Evolutionary conservation across 2,329 filamentous ascomycete genomes (phyloP).

Genomic region (Epichloe baconii): DNA sequence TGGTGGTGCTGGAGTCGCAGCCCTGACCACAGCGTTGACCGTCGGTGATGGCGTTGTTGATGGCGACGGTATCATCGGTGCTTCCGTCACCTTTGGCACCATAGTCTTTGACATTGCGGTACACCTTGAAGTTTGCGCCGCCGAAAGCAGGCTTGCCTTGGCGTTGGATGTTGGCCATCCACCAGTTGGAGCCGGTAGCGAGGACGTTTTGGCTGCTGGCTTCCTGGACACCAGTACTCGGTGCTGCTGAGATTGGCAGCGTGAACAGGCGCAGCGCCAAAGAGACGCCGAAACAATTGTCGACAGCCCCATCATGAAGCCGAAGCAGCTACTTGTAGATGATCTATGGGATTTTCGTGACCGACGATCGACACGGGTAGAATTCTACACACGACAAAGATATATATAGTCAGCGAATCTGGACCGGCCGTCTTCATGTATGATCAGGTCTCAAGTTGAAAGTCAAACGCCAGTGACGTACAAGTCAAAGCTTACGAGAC

Average conservation of each 20-base stretch:
- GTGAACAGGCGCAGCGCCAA: conserved; percentile 30
- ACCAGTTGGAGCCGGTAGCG: conserved; percentile 42
- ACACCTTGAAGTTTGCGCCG: conserved; percentile 49
- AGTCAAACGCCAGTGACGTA: not conserved
- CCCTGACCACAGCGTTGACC: conserved; percentile 66
- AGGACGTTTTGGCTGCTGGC: conserved; percentile 7
- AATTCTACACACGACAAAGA: not conserved
- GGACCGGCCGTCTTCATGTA: not conserved
- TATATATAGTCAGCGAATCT: not conserved
- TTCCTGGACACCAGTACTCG: conserved; percentile 8
- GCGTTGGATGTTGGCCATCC: conserved; percentile 56
- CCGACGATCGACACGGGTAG: not conserved
- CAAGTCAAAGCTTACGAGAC: not conserved
- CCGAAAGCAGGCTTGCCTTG: conserved; percentile 54
- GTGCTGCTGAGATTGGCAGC: conserved; percentile 20
- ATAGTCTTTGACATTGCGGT: conserved; percentile 65
- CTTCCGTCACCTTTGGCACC: conserved; percentile 54
- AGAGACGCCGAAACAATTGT: conserved; percentile 28
- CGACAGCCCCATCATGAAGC: conserved; percentile 30
- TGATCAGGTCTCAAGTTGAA: not conserved
- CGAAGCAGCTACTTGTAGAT: conserved; percentile 18
- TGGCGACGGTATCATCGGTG: conserved; percentile 77
- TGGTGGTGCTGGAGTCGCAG: conserved; percentile 75
- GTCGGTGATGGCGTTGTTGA: conserved; percentile 70
- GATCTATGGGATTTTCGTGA: not conserved